These are phyloP conservation scores for Sporobolus alterniflorus DNA, from an alignment of 202 grass and related monocot species.

Conservation along the genomic window DNA sequence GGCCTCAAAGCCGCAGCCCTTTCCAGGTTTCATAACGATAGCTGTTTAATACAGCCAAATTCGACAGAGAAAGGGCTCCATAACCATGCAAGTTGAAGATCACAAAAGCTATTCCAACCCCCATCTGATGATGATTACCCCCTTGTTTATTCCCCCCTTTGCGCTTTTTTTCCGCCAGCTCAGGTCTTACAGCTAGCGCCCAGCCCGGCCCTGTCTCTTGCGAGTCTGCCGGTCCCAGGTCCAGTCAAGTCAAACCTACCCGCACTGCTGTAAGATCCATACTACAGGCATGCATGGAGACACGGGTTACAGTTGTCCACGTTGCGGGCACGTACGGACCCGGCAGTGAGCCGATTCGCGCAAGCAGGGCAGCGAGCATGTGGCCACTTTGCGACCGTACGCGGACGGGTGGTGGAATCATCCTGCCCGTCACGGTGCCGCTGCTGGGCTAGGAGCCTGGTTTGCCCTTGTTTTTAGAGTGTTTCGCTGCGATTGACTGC, in stretches of 20 bases:
- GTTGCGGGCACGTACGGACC: constrained; percentile 31
- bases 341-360: no score
- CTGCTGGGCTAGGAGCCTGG: no score
- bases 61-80: neutral
- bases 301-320: constrained; percentile 75
- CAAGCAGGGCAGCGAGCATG: no score
- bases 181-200: constrained; percentile 71
- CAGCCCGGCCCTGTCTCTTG: constrained; percentile 56
- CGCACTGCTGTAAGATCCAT: neutral
- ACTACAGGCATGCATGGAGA: constrained; percentile 21
- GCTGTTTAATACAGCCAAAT: no score
- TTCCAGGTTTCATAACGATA: no score
- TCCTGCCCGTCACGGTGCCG: no score
- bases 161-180: constrained; percentile 58
- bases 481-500: no score
- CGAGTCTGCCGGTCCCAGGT: constrained; percentile 17
- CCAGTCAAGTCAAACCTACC: constrained; percentile 68
- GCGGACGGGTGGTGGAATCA: no score
- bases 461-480: no score
- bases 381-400: no score
- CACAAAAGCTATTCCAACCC: constrained; percentile 1
- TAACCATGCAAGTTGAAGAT: neutral
- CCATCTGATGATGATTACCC: constrained; percentile 52
- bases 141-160: neutral
- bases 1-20: no score